These are phyloP conservation scores for Olyra latifolia DNA, from an alignment of 176 grass and related monocot genomes.

Conservation along the genomic window DNA sequence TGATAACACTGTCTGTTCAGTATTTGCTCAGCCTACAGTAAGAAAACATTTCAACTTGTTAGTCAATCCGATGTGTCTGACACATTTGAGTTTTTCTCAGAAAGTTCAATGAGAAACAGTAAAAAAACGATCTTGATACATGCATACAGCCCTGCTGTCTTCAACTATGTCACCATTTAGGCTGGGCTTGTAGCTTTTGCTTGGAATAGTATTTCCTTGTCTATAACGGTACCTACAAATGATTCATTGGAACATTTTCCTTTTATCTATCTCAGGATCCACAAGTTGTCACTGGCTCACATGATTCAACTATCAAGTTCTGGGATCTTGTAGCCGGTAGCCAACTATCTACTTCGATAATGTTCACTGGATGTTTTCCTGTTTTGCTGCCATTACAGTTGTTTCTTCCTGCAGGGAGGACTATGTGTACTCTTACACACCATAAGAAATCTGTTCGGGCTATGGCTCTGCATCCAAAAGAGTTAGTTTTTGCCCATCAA, in stretches of 20 bases:
- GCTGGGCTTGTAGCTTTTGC: background rate
- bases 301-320: conserved; percentile 95
- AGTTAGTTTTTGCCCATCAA: conserved; percentile 49
- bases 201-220: conserved; percentile 5
- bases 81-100: background rate
- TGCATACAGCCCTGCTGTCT: background rate
- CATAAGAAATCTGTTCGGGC: conserved; percentile 98
- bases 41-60: conserved; percentile 33
- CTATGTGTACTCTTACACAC: conserved; percentile 93
- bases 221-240: background rate
- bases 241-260: background rate
- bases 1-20: conserved; percentile 97
- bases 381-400: conserved; percentile 30
- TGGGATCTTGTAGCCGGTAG: conserved; percentile 99
- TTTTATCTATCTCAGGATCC: conserved; percentile 65
- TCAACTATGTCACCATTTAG: background rate
- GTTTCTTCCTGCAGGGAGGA: conserved; percentile 62
- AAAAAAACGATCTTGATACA: conserved; percentile 5
- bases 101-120: background rate
- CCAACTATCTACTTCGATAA: background rate
- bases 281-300: conserved; percentile 98
- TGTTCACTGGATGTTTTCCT: background rate
- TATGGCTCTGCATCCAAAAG: conserved; percentile 93
- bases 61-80: background rate
- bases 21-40: conserved; percentile 92